These are phyloP conservation scores for Fusarium compactum DNA, from an alignment of 2,329 filamentous ascomycete genomes.

Conservation along the genomic window DNA sequence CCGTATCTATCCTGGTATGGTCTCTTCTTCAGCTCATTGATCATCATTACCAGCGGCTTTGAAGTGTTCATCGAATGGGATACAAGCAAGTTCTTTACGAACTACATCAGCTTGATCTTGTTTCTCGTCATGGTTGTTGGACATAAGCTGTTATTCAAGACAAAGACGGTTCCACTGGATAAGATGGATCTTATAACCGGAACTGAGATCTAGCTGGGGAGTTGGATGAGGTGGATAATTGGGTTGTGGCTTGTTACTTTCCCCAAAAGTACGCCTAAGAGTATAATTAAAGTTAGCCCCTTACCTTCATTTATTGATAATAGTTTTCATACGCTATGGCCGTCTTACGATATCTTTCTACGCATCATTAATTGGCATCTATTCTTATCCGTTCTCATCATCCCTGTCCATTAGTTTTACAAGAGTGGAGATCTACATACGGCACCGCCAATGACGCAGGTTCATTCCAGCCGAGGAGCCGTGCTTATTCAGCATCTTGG, in stretches of 20 bases:
- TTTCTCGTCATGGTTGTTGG: conserved; percentile 36
- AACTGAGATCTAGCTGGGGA: not conserved
- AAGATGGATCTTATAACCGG: conserved; percentile 21
- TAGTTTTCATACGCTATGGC: not conserved
- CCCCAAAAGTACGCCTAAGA: not conserved
- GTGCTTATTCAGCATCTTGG: conserved; percentile 25
- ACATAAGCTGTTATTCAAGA: conserved; percentile 37
- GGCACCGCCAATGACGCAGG: conserved; percentile 5
- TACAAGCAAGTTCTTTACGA: conserved; percentile 31
- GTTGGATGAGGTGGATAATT: not conserved
- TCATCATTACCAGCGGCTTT: conserved; percentile 39
- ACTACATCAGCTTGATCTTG: conserved; percentile 38
- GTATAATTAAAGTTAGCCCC: not conserved
- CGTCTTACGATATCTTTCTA: not conserved
- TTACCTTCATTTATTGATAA: not conserved
- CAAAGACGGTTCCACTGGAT: conserved; percentile 6
- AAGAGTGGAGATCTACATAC: not conserved
- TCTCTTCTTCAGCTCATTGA: conserved; percentile 27
- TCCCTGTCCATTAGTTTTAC: not conserved
- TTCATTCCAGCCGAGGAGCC: conserved; percentile 12
- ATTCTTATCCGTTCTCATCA: not conserved
- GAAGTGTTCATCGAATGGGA: conserved; percentile 38
- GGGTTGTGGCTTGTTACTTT: not conserved
- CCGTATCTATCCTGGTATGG: conserved; percentile 66
- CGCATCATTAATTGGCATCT: not conserved